Evolutionary conservation across 371 early-diverging fungal genomes (phyloP), one percentile per base, ranked within the genome.

Genomic region (Mucor ambiguus): DNA sequence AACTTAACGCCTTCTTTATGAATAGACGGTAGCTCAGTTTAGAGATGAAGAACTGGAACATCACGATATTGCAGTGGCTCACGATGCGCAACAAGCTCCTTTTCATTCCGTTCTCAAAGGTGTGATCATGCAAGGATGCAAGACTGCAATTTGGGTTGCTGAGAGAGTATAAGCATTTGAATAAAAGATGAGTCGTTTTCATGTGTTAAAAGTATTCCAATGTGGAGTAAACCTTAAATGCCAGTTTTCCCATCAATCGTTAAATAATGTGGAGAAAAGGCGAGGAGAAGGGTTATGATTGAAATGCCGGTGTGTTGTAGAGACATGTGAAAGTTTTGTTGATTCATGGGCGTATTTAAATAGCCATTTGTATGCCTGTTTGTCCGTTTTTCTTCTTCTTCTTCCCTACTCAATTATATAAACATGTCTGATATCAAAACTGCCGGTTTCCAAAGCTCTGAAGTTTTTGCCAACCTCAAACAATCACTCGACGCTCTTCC

Each of bases 21-120:
- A 18, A 54, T 67, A 76, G 73, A 78, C 78, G 1, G 86, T 97
- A 58, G 86, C 91, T 37, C 83, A 92, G 66, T 98, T 96, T 65
- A 80, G 98, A 20, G 98, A 98, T 73, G 97, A 98, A 60, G 98
- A 98, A 73, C 83, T 98, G 48, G 97, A 96, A 74, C 98, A 98
- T 73, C 77, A 93, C 68, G 94, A 95, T 72, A 92, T 92, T 18
- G 98, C 98, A 29, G 82, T 98, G 2, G 93, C 91, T 11, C 86
- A 95, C 63, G 95, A 95, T 57, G 91, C 97, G 24, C 91, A 92
- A 60, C 77, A 79, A 79, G 95, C 96, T 9, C 93, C 95, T 18
- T 81, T 88, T 59, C 90, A 96, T 69, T 77, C 81, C 44, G 77
- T 85, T 2, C 81, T 96, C 33, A 88, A 85, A 59, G 80, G 85